Percentiles rank a stretch among this genome's conserved stretches.
These are phyloP conservation scores for Lentinula boryana DNA, from an alignment of 768 basidiomycete genomes.

Conservation along the genomic window DNA sequence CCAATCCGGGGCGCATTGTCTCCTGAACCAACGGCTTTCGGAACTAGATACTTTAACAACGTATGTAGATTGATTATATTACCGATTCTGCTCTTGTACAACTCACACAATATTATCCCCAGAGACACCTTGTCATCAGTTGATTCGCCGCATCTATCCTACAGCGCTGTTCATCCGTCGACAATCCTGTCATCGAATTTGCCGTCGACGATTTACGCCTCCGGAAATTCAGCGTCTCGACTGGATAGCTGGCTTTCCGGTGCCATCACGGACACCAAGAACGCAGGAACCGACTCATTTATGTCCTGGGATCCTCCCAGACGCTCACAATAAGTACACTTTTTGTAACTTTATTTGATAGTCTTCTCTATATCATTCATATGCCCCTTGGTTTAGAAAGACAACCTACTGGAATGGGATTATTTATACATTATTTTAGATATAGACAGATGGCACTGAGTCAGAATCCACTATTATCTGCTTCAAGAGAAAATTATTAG, in stretches of 20 bases:
- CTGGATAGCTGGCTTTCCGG: conserved; percentile 14
- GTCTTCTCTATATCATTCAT: too few species aligned
- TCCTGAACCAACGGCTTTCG: conserved; percentile 37
- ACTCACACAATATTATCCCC: conserved; percentile 8
- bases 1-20: conserved; percentile 26
- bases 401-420: neutral
- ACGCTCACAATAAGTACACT: conserved; percentile 7
- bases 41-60: conserved; percentile 48
- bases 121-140: conserved; percentile 31
- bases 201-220: conserved; percentile 11
- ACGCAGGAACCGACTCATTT: conserved; percentile 48
- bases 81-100: neutral
- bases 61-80: conserved; percentile 26
- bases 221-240: conserved; percentile 14
- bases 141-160: neutral
- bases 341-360: neutral
- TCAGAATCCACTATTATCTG: neutral
- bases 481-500: conserved; percentile 22
- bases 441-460: neutral
- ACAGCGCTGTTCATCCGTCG: neutral
- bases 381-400: too few species aligned
- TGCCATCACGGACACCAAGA: conserved; percentile 20
- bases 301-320: conserved; percentile 57
- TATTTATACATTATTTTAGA: neutral
- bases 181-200: neutral